Base-by-base conservation (phyloP, 1,139 yeast species). In the Zygotorulaspora mrakii region DNA sequence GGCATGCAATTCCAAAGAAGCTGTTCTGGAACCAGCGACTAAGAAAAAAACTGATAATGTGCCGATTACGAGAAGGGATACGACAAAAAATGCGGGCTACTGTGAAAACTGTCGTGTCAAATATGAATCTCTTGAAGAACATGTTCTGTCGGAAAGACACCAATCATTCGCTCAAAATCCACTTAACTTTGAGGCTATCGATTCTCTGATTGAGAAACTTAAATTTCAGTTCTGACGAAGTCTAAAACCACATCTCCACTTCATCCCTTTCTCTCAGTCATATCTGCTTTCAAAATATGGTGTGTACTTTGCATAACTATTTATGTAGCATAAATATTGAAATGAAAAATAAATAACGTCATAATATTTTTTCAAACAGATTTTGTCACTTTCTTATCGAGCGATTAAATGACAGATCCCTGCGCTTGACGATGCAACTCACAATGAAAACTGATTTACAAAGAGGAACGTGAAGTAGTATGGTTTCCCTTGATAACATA, bases 51-150 rank as follows among this genome's bases (percentile, higher is more conserved):
- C 29, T 8, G 39, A 35, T 5, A 26, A 26, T 28, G 13, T 31
- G 27, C 36, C 42, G 34, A 33, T 29, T 33, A 21, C 36, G 22
- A 37, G 40, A 41, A 52, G 48, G 32, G 45, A 48, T 9, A 43
- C 35, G 9, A 43, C 45, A 11, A 53, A 43, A 38, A 51, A 46
- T 45, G 56, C 76, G 36, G 95, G 95, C 0, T 87, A 85, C 63
- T 91, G 98, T 66, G 99, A 91, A 59, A 94, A 91, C 62, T 91
- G 99, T 63, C 74, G 94, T 23, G 86, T 83, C 49, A 82, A 83
- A 58, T 91, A 85, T 58, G 89, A 84, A 38, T 76, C 77, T 52
- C 82, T 89, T 57, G 84, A 79, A 21, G 86, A 77, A 40, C 99
- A 91, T 59, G 75, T 87, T 36, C 58, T 59, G 22, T 73, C 87